A percentile compares a stretch with the other conserved stretches of the same genome.
Evolutionary conservation across 257 asterid genomes (phyloP).

Genomic region (Leptodermis oblonga): DNA sequence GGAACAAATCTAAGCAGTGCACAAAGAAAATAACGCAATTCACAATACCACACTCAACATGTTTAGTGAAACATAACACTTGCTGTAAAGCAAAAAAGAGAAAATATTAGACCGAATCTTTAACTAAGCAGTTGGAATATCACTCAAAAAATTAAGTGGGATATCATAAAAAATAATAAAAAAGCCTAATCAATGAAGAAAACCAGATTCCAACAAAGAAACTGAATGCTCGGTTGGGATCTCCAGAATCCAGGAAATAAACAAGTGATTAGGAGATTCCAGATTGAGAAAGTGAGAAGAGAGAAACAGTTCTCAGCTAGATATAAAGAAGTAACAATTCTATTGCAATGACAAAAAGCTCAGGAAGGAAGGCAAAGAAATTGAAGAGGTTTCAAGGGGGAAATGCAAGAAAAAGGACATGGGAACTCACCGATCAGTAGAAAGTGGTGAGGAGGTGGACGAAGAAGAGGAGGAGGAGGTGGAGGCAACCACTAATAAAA

Average conservation of each 20-base stretch:
- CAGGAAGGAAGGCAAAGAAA: slow-evolving; percentile 4
- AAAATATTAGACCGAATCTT: neutral
- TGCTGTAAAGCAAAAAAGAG: neutral
- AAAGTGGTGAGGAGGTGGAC: slow-evolving; percentile 44
- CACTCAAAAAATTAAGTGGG: neutral
- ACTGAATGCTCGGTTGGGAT: neutral
- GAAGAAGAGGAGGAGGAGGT: slow-evolving; percentile 48
- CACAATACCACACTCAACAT: neutral
- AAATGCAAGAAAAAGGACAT: slow-evolving; percentile 14
- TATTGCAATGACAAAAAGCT: neutral
- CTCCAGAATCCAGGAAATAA: slow-evolving; percentile 7
- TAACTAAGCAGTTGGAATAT: neutral
- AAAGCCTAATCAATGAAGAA: neutral
- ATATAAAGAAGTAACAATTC: neutral
- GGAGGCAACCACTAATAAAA: slow-evolving; percentile 61
- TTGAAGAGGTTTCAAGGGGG: neutral
- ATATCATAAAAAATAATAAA: neutral
- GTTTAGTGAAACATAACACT: too few species aligned
- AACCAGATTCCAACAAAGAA: neutral
- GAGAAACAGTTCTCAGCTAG: slow-evolving; percentile 4
- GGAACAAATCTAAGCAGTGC: slow-evolving; percentile 9
- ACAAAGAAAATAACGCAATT: neutral
- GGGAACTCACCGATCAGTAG: slow-evolving; percentile 65
- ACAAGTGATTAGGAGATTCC: neutral
- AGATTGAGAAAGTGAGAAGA: neutral